Evolutionary conservation across 768 basidiomycete genomes (phyloP).

Genomic region (Calvatia gigantea): DNA sequence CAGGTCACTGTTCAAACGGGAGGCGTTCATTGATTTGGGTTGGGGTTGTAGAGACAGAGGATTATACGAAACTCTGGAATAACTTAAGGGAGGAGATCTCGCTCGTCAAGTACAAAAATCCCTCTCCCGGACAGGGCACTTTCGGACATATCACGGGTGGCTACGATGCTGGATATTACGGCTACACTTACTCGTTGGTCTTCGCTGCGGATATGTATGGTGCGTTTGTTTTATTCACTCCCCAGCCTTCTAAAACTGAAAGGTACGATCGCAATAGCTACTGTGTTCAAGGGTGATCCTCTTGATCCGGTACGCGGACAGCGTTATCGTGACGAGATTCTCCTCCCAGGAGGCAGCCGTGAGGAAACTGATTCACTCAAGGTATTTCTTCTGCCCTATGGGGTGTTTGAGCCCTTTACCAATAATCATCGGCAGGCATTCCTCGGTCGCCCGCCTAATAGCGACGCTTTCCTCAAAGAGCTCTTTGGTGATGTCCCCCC

Average conservation of each 20-base stretch:
- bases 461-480: slow-evolving; percentile 69
- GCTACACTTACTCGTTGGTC: slow-evolving; percentile 72
- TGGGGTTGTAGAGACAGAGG: slow-evolving; percentile 50
- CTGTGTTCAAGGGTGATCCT: slow-evolving; percentile 80
- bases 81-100: slow-evolving; percentile 66
- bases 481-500: slow-evolving; percentile 47
- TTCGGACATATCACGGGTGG: slow-evolving; percentile 80
- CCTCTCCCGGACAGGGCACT: slow-evolving; percentile 64
- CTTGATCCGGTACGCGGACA: slow-evolving; percentile 64
- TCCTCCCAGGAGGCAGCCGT: slow-evolving; percentile 69
- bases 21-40: neutral
- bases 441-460: slow-evolving; percentile 72
- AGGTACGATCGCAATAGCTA: slow-evolving; percentile 30
- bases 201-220: slow-evolving; percentile 60
- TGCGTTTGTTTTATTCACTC: slow-evolving; percentile 17
- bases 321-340: slow-evolving; percentile 72
- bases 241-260: neutral
- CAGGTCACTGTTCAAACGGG: neutral
- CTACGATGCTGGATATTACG: slow-evolving; percentile 69
- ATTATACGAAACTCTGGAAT: slow-evolving; percentile 82
- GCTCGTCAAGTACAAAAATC: slow-evolving; percentile 58
- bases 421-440: slow-evolving; percentile 50
- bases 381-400: slow-evolving; percentile 31
- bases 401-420: neutral
- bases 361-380: slow-evolving; percentile 80